phyloP scores from a whole-genome alignment of 208 protist species.

The Leishmania guyanensis region DNA sequence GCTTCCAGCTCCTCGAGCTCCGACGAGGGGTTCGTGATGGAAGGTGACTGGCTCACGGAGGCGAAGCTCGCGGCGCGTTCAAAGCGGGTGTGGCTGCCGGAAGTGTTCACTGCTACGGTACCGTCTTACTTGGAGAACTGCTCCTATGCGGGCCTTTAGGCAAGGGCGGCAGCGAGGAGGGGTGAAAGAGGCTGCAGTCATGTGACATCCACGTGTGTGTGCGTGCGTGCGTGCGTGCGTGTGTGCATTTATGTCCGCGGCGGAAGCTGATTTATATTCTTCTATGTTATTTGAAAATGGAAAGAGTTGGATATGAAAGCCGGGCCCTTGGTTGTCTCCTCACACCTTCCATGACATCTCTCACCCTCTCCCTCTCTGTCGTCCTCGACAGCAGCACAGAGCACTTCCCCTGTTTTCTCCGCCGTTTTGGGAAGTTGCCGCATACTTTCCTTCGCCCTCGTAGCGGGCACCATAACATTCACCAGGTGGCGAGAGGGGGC shows the following conservation, averaged over 20 bases:
- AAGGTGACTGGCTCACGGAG: conserved; percentile 28
- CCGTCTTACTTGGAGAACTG: conserved; percentile 36
- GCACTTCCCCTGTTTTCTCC: not conserved
- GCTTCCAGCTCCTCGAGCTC: conserved; percentile 27
- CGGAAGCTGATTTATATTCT: not conserved
- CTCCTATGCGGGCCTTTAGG: conserved; percentile 3
- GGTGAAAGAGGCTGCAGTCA: not conserved
- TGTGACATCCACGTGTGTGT: conserved; percentile 1
- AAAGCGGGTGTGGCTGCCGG: conserved; percentile 31
- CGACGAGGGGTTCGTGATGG: conserved; percentile 32
- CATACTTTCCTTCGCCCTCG: not conserved
- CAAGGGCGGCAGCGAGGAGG: not conserved
- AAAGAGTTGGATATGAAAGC: too few species aligned
- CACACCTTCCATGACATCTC: not conserved
- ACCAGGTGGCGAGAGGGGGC: not conserved
- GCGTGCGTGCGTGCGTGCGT: not conserved
- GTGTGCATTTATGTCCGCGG: not conserved
- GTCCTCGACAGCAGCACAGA: not conserved
- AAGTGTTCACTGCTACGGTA: conserved; percentile 12
- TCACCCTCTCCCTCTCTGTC: not conserved
- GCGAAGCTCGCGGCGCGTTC: conserved; percentile 23
- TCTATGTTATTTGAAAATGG: too few species aligned
- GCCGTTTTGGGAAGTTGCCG: not conserved
- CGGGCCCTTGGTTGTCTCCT: too few species aligned
- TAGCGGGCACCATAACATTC: too few species aligned